Evolutionary conservation across 1,284 basidiomycete species (phyloP), one percentile per base, ranked within the genome.

Genomic region (Ganoderma multipileum): DNA sequence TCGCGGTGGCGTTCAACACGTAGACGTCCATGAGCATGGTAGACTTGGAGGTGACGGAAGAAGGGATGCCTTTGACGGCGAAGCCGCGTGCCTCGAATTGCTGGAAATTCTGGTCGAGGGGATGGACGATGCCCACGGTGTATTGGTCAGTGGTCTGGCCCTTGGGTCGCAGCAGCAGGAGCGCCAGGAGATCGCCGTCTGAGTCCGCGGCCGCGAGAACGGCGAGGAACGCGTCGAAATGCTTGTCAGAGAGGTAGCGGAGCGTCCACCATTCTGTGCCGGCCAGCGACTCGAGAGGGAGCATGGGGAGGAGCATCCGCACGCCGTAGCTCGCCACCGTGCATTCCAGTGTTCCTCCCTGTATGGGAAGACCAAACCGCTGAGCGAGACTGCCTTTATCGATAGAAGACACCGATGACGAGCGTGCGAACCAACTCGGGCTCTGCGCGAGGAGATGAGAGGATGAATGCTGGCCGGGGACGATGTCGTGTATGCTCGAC

Each of bases 291-390:
- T 55, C 52, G 28, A 55, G 52, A 18, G 52, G 52, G 52, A 55
- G 52, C 52, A 55, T 55, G 18, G 52, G 30, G 11, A 55, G 52
- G 28, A 33, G 28, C 52, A 55, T 55, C 28, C 52, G 52, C 12
- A 55, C 30, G 16, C 52, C 52, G 28, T 55, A 55, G 52, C 52
- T 55, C 52, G 52, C 33, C 52, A 55, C 16, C 14, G 52, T 55
- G 52, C 52, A 55, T 14, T 55, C 52, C 6, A 55, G 16, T 7
- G 52, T 55, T 9, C 52, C 52, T 55, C 52, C 52, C 8, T 30
- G 28, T 20, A 28, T 28, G 2, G 52, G 28, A 55, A 55, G 52
- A 2, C 52, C 52, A 9, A 55, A 6, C 28, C 52, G 14, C 30
- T 33, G 23, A 16, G 52, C 16, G 18, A 55, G 52, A 18, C 16